Percentiles rank a stretch among this genome's conserved stretches.
These are phyloP conservation scores for Plasmopara muralis DNA, from an alignment of 352 stramenopile genomes.

Conservation along the genomic window DNA sequence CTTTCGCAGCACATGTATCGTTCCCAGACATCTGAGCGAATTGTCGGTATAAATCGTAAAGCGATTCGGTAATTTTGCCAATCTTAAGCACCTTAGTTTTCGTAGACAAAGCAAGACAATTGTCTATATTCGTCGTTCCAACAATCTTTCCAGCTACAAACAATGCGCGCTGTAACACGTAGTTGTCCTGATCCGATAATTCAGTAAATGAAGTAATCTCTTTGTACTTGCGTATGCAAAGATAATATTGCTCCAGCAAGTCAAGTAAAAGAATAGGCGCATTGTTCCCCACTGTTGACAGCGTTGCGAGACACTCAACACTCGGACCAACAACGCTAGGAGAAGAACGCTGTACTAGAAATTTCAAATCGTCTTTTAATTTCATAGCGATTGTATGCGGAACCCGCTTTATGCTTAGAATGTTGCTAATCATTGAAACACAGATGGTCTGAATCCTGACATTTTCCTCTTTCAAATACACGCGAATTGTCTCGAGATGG, in stretches of 20 bases:
- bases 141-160: constrained; percentile 67
- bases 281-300: constrained; percentile 40
- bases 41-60: constrained; percentile 53
- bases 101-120: constrained; percentile 19
- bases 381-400: constrained; percentile 31
- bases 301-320: constrained; percentile 62
- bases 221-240: constrained; percentile 47
- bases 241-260: constrained; percentile 65
- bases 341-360: constrained; percentile 51
- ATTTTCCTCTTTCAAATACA: constrained; percentile 65
- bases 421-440: constrained; percentile 53
- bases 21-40: constrained; percentile 45
- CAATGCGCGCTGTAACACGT: constrained; percentile 64
- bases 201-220: constrained; percentile 25
- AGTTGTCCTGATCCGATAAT: constrained; percentile 33
- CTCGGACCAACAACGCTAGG: constrained; percentile 79
- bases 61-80: constrained; percentile 45
- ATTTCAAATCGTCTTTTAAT: constrained; percentile 60
- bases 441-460: constrained; percentile 53
- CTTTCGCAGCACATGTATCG: constrained; percentile 51
- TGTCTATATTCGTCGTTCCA: constrained; percentile 60
- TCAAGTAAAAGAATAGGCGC: constrained; percentile 39
- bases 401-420: constrained; percentile 54
- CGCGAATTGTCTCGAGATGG: constrained; percentile 64
- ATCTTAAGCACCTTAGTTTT: constrained; percentile 33